Base-by-base conservation (phyloP, 768 basidiomycete species). In the Coprinopsis cinerea region DNA sequence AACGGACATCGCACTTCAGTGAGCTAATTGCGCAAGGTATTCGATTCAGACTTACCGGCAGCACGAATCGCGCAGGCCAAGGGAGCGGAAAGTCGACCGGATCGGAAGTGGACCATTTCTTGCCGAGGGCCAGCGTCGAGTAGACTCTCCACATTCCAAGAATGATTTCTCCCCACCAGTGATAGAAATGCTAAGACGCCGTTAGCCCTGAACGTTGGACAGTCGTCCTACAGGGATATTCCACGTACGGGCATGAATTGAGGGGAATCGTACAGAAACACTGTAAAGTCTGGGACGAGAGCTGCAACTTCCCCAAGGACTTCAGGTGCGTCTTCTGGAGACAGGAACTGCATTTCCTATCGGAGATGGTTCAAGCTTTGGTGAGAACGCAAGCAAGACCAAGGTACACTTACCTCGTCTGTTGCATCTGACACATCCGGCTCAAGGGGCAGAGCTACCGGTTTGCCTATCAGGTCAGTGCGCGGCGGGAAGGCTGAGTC, bases 151-250 rank as follows among this genome's bases (percentile, higher is more conserved):
- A 71, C 23, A 66, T 61, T 2, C 73, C 73, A 1, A 75, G 61
- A 11, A 76, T 67, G 30, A 74, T 62, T 54, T 75, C 73, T 2
- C 73, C 74, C 67, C 72, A 75, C 70, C 70, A 73, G 44, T 74
- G 73, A 49, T 75, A 73, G 52, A 65, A 69, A 55, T 75, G 73
- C 74, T 76, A 44, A 28, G 22, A 40, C 14, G 42, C 42, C 9
- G 5, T 10, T 22, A 23, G 7, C 37, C 7, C 9, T 23, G 24
- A 11, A 22, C 23, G 3, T 35, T 20, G 28, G 11, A 15, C 23
- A 32, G 30, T 39, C 25, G 1, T 32, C n/a, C 11, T 11, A 7
- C 15, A 26, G 32, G 45, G 10, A 18, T n/a, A 6, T 23, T 6
- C 15, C 2, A 47, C 53, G 17, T 42, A 66, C 64, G 20, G 26